Evolutionary conservation across 2,329 filamentous ascomycete species (phyloP), one percentile per base, ranked within the genome.

Genomic region (Leptoxyphium fumago): DNA sequence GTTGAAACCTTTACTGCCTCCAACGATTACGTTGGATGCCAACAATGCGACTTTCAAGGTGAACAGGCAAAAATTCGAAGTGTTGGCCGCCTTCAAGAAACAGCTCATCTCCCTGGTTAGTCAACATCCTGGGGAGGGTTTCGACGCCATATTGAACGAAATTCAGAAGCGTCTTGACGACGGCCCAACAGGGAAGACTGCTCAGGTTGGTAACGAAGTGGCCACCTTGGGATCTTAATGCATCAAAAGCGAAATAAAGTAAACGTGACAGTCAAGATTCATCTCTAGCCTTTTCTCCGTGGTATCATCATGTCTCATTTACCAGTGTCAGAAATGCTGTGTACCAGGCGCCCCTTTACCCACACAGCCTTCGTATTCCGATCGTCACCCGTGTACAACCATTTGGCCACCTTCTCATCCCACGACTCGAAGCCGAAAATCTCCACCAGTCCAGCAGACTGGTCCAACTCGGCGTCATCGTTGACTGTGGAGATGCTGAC

Each of bases 321-420:
- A 13, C 15, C 32, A 36, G 9, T 5, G 38, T 40, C 18, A 5
- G 14, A 4, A 13, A 13, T 40, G 11, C 11, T 40, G 66, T 94
- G 86, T 40, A 95, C 91, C 61, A 93, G 63, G 50, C 78, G 67
- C 2, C 91, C 91, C 59, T 73, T 78, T 1, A 96, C 87, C 89
- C 89, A 98, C 5, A 98, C 91, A 52, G 73, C 78, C 54, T 73
- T 73, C 2, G 87, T 89, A 62, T 96, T 96, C 52, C 89, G 72
- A 64, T 96, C 91, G 67, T 96, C 88, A 0, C 91, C 91, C 51
- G 77, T 83, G 65, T 84, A 98, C 48, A 96, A 70, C 91, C 91
- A 98, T 70, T 98, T 98, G 43, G 85, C 84, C 10, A 96, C 66
- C 56, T 71, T 77, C 56, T 96, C 85, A 34, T 82, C 77, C 85